Conservation (phyloP, 2,329 filamentous ascomycete genomes). For the Venturia pyrina region DNA sequence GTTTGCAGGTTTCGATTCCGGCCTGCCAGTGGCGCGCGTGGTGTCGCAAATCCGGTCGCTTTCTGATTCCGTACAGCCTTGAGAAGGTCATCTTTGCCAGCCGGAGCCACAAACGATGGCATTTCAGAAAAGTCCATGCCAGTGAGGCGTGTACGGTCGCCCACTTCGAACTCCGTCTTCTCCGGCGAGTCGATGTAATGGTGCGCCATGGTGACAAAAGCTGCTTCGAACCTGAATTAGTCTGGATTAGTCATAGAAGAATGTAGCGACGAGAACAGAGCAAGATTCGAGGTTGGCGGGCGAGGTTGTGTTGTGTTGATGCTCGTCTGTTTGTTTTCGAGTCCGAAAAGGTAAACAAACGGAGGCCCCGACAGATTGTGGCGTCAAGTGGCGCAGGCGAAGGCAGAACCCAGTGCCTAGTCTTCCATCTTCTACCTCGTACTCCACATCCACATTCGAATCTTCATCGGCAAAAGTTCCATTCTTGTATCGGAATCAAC, state of each 20-base stretch:
- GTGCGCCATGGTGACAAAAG: constrained; percentile 29
- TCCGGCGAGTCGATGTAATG: constrained; percentile 69
- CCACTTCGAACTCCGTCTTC: constrained; percentile 51
- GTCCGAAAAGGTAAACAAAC: not conserved
- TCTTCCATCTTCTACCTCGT: no score
- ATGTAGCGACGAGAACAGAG: not conserved
- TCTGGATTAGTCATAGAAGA: not conserved
- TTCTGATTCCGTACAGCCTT: constrained; percentile 28
- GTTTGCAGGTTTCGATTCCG: constrained; percentile 45
- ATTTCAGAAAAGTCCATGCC: constrained; percentile 62
- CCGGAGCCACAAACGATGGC: constrained; percentile 72
- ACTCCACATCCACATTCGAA: no score
- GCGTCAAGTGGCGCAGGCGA: not conserved
- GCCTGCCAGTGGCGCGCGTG: constrained; percentile 62
- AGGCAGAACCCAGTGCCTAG: not conserved
- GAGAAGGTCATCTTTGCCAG: constrained; percentile 65
- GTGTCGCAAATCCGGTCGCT: constrained; percentile 55
- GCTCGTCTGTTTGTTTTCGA: not conserved
- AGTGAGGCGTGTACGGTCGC: constrained; percentile 72
- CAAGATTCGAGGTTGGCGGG: not conserved
- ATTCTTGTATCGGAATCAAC: no score
- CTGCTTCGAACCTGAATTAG: not conserved
- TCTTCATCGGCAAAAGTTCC: no score
- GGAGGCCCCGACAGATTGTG: not conserved
- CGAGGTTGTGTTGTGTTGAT: not conserved